Base-by-base conservation (phyloP, 768 basidiomycete genomes). In the Boletus rubescentipes region DNA sequence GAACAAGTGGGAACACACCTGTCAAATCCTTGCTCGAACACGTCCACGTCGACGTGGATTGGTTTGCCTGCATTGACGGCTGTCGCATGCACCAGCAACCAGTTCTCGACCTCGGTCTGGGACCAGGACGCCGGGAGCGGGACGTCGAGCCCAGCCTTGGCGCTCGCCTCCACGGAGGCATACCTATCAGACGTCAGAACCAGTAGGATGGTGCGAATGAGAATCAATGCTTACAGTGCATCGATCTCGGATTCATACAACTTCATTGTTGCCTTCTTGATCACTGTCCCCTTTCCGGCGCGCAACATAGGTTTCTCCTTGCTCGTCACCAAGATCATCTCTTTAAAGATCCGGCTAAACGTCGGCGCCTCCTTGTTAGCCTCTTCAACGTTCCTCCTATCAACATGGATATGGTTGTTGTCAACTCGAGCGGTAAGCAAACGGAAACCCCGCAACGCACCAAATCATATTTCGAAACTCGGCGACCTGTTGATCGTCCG, bases 251-350 rank as follows among this genome's bases (percentile, higher is more conserved):
- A 48, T 12, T 64, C 66, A 57, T 83, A 83, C 16, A 65, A 11
- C 4, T 49, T 61, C 35, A 79, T 47, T 1, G 76, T 70, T 5
- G 70, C 72, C 51, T 75, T 77, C 44, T 75, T 73, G 38, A 68
- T 67, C 4, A 79, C 71, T 1, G 80, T 77, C 3, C 79, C 78
- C 57, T 82, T 83, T 1, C 67, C 73, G 1, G 78, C 66, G 20
- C 74, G 74, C n/a, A 73, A 65, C 38, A 82, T 66, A 1, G 78
- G 80, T 51, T 78, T 78, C 0, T 65, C 68, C 23, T 73, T 59
- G 3, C 69, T 64, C 0, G 79, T 69, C 15, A 81, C 61, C 29
- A 81, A 39, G 35, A 83, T 77, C 78, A 82, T 78, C 59, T 83
- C 77, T 57, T 77, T 78, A 65, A 77, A 79, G 12, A 79, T 70